Conservation (phyloP, 2,329 filamentous ascomycete genomes). For the Sphaerulina vaccinii region DNA sequence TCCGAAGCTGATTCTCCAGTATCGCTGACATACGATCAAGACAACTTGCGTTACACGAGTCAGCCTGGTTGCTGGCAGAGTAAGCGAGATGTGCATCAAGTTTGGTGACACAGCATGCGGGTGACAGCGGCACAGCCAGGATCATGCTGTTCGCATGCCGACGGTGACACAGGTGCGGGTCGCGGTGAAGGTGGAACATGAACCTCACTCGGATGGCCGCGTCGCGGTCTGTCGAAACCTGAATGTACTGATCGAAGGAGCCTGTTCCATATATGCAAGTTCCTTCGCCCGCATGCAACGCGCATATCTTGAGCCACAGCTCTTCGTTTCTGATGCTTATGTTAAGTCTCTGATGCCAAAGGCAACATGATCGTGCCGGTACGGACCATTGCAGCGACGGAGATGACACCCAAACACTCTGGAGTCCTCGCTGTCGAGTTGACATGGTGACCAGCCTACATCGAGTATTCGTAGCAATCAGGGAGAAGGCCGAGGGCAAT, state of each 20-base stretch:
- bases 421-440: not conserved
- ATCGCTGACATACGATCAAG: too few relatives aligned
- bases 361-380: too few relatives aligned
- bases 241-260: too few relatives aligned
- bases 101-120: conserved; percentile 17
- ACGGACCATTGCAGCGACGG: too few relatives aligned
- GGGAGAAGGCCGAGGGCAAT: not conserved
- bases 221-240: not conserved
- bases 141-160: conserved; percentile 8
- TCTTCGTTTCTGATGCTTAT: not conserved
- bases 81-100: conserved; percentile 6
- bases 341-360: too few relatives aligned
- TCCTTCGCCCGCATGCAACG: too few relatives aligned
- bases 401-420: conserved; percentile 4
- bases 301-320: too few relatives aligned
- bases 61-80: too few relatives aligned
- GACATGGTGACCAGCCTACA: not conserved
- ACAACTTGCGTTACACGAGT: too few relatives aligned
- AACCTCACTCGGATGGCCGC: not conserved
- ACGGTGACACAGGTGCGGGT: conserved; percentile 12
- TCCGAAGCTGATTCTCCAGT: too few relatives aligned
- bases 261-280: too few relatives aligned
- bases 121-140: conserved; percentile 11
- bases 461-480: conserved; percentile 7
- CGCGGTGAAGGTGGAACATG: conserved; percentile 3